phyloP scores from a whole-genome alignment of 1,139 yeast genomes.

The Arxiozyma heterogenica region DNA sequence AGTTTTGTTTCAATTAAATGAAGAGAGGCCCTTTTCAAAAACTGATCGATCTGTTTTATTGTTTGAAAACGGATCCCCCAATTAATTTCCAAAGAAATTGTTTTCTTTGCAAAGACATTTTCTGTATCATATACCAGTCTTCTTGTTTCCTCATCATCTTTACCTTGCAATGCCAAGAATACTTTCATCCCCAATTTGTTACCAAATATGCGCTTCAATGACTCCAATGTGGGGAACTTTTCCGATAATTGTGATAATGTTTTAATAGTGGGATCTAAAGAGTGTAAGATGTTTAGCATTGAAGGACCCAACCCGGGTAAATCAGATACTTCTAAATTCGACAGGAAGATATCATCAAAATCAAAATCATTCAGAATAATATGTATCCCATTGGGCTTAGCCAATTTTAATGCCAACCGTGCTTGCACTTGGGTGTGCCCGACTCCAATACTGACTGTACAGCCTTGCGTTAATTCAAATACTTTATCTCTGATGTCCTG shows the following conservation, averaged over 20 bases:
- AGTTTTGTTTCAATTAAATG: conserved; percentile 51
- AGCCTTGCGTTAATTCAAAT: conserved; percentile 39
- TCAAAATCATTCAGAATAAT: conserved; percentile 29
- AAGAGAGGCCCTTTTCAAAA: conserved; percentile 47
- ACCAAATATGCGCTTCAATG: conserved; percentile 48
- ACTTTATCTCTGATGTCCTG: conserved; percentile 38
- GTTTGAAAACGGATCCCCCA: conserved; percentile 77
- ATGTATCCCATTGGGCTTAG: conserved; percentile 68
- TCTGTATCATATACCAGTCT: conserved; percentile 31
- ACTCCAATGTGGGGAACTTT: conserved; percentile 5
- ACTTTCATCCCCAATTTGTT: conserved; percentile 60
- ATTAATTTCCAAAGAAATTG: conserved; percentile 81
- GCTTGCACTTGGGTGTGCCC: conserved; percentile 68
- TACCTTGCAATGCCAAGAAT: conserved; percentile 39
- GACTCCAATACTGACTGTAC: conserved; percentile 72
- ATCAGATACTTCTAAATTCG: conserved; percentile 40
- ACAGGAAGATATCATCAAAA: conserved; percentile 32
- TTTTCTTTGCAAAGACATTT: conserved; percentile 49
- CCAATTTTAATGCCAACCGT: conserved; percentile 59
- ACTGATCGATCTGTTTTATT: conserved; percentile 51
- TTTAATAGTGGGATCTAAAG: conserved; percentile 4
- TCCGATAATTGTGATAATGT: conserved; percentile 7
- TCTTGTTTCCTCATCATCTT: conserved; percentile 41
- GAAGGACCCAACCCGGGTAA: conserved; percentile 84
- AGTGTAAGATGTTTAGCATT: conserved; percentile 37